phyloP scores from a whole-genome alignment of 371 early-diverging fungal species.

The Apophysomyces ossiformis region DNA sequence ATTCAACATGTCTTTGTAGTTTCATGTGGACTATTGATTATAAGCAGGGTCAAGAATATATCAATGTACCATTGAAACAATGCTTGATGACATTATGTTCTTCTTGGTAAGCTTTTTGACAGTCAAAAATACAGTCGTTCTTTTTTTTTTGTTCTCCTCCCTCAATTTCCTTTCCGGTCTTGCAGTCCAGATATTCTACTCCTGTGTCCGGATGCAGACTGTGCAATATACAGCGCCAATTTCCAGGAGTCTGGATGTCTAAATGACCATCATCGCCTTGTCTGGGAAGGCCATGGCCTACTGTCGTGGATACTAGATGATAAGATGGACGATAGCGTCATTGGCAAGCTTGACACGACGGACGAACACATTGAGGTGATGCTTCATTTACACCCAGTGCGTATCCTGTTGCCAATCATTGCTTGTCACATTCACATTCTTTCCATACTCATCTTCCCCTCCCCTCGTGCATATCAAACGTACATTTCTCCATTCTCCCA shows the following conservation, averaged over 20 bases:
- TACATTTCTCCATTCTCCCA: slow-evolving; percentile 12
- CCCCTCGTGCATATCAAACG: slow-evolving; percentile 13
- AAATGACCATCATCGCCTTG: slow-evolving; percentile 17
- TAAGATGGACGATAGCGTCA: slow-evolving; percentile 17
- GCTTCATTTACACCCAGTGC: slow-evolving; percentile 49
- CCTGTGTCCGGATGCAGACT: slow-evolving; percentile 47
- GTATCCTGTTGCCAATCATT: slow-evolving; percentile 17
- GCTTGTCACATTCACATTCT: slow-evolving; percentile 13
- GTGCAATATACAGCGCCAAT: slow-evolving; percentile 50
- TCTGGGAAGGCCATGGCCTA: slow-evolving; percentile 56
- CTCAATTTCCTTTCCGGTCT: slow-evolving; percentile 9
- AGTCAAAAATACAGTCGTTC: not conserved
- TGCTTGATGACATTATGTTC: slow-evolving; percentile 11
- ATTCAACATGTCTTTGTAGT: slow-evolving; percentile 43
- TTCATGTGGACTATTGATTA: slow-evolving; percentile 25
- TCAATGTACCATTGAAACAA: slow-evolving; percentile 11
- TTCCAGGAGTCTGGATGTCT: slow-evolving; percentile 35
- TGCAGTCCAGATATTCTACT: slow-evolving; percentile 49
- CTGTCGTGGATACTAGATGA: slow-evolving; percentile 46
- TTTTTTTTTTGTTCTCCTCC: not conserved
- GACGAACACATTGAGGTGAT: slow-evolving; percentile 28
- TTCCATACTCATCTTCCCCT: not conserved
- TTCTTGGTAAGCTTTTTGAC: slow-evolving; percentile 2
- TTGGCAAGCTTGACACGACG: slow-evolving; percentile 29
- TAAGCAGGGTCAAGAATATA: slow-evolving; percentile 10